Base-by-base conservation (phyloP, 1,284 basidiomycete species). In the Moniliophthora roreri region DNA sequence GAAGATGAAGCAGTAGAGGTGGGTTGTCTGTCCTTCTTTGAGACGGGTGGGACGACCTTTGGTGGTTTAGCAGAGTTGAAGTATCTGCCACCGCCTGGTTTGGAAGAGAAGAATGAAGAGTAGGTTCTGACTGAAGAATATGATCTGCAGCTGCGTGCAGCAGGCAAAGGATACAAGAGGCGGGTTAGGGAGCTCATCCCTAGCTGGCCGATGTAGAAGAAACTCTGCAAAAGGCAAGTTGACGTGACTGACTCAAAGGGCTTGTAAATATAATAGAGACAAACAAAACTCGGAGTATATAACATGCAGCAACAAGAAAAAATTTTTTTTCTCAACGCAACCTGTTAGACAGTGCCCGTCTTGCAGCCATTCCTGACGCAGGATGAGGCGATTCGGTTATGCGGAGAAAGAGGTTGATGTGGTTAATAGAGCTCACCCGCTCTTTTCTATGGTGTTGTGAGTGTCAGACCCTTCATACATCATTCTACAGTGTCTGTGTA, bases 281-380 rank as follows among this genome's bases (percentile, higher is more conserved):
- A 44, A 44, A 44, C 24, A 23, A 20, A 6, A 40, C 65, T 66
- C 37, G 63, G 4, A 11, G 1, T 5, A n/a, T 26, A 55, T 21
- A n/a, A 42, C 54, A 60, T 60, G 65, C n/a, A n/a, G n/a, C n/a
- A n/a, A n/a, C n/a, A n/a, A n/a, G n/a, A n/a, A n/a, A 59, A 51
- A 46, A 20, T 54, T 32, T 39, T 32, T 50, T 1, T 18, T 6
- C 60, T 55, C 62, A 71, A 71, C 82, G 85, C 86, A 77, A 69
- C 84, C 84, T 78, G 66, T 69, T 79, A 88, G 86, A 88, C 85
- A 88, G 85, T 88, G 79, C 86, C 85, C 81, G 76, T 75, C 77
- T 77, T 72, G 62, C 60, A 66, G 62, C 52, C 56, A 54, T 60
- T 54, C 18, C 58, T 61, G 58, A 82, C 75, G 70, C 66, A 64